These are phyloP conservation scores for Coffea canephora DNA, from an alignment of 257 asterid genomes.

Conservation along the genomic window DNA sequence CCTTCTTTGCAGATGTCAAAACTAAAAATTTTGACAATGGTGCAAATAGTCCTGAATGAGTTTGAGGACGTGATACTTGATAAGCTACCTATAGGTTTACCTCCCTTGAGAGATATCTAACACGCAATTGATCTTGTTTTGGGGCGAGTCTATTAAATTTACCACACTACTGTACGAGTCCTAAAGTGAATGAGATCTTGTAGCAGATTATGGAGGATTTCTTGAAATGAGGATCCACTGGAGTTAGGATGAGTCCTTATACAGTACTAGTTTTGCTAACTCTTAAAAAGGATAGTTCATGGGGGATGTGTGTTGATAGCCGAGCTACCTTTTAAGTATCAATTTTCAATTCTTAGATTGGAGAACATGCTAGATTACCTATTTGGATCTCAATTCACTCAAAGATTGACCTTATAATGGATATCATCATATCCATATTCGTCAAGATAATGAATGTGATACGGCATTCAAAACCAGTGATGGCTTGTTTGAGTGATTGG, in stretches of 20 bases:
- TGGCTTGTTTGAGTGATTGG: conserved; percentile 13
- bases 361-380: not conserved
- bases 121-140: not conserved
- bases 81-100: not conserved
- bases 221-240: not conserved
- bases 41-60: not conserved
- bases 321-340: not conserved
- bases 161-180: not conserved
- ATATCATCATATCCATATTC: not conserved
- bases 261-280: not conserved
- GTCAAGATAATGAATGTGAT: conserved; percentile 8
- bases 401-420: conserved; percentile 7
- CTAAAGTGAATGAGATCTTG: not conserved
- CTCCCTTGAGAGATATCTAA: not conserved
- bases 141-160: not conserved
- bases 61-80: not conserved
- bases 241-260: not conserved
- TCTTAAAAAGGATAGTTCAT: not conserved
- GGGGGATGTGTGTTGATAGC: not conserved
- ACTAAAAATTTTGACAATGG: no score
- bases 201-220: not conserved
- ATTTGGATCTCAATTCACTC: not conserved
- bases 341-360: not conserved
- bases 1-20: no score
- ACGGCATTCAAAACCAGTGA: conserved; percentile 10